A percentile compares a stretch with the other conserved stretches of the same genome.
Conservation (phyloP, 495 filamentous ascomycete genomes). For the Penicillium lagena region DNA sequence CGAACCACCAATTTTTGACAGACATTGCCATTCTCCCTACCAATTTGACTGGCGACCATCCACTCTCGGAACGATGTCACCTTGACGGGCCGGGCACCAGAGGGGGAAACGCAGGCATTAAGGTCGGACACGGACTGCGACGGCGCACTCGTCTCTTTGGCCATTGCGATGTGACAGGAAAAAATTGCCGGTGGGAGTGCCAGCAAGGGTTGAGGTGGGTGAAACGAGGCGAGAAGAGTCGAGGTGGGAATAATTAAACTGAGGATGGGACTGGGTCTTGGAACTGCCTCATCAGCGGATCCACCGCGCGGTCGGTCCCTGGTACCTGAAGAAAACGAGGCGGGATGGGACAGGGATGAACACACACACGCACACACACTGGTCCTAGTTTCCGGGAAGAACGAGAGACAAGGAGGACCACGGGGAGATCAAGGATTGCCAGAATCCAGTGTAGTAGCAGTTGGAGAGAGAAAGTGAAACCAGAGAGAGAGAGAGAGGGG, state of each 20-base stretch:
- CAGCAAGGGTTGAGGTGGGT: constrained; percentile 8
- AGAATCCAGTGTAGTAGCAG: too few relatives aligned
- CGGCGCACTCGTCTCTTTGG: constrained; percentile 23
- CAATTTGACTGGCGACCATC: constrained; percentile 48
- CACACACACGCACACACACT: too few relatives aligned
- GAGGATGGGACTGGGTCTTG: constrained; percentile 17
- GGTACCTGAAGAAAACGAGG: too few relatives aligned
- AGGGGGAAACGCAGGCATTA: constrained; percentile 38
- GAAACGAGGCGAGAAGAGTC: constrained; percentile 18
- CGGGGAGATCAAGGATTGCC: too few relatives aligned
- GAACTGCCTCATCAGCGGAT: constrained; percentile 15
- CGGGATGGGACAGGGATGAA: too few relatives aligned
- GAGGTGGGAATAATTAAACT: constrained; percentile 15
- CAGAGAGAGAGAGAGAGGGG: too few relatives aligned
- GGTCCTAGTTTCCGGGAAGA: too few relatives aligned
- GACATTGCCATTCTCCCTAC: constrained; percentile 24
- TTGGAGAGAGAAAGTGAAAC: too few relatives aligned
- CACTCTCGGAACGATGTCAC: constrained; percentile 45
- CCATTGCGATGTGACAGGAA: constrained; percentile 19
- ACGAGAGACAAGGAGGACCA: too few relatives aligned
- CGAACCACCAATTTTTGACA: neutral
- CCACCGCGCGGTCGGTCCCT: constrained; percentile 7
- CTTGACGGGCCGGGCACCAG: constrained; percentile 28
- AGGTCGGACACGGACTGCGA: constrained; percentile 27
- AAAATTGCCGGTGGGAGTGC: constrained; percentile 9